These are phyloP conservation scores for Ascochyta rabiei DNA, from an alignment of 2,329 filamentous ascomycete genomes.

Conservation along the genomic window DNA sequence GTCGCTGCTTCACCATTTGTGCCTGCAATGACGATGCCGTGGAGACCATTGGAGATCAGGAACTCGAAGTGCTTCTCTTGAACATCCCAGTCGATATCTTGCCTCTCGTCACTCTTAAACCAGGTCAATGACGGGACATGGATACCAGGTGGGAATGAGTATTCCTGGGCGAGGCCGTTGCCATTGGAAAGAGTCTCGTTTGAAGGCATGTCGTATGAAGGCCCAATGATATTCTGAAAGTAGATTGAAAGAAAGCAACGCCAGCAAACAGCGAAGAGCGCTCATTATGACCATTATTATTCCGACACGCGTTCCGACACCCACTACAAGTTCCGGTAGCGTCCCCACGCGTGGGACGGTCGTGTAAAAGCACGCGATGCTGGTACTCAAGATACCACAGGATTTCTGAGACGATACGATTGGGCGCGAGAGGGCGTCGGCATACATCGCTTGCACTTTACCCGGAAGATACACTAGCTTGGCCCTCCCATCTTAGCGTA, in stretches of 20 bases:
- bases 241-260: background rate
- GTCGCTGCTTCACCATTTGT: slow-evolving; percentile 56
- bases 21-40: slow-evolving; percentile 56
- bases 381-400: slow-evolving; percentile 6
- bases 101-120: slow-evolving; percentile 55
- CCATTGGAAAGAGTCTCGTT: slow-evolving; percentile 34
- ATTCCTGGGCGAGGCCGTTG: slow-evolving; percentile 35
- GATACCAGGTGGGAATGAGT: slow-evolving; percentile 57
- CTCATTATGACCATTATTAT: slow-evolving; percentile 24
- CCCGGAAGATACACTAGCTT: background rate
- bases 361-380: slow-evolving; percentile 3
- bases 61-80: slow-evolving; percentile 62
- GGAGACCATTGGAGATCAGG: slow-evolving; percentile 59
- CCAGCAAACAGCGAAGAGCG: slow-evolving; percentile 13
- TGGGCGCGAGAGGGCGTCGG: slow-evolving; percentile 9
- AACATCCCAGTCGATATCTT: slow-evolving; percentile 63
- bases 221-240: background rate
- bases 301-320: slow-evolving; percentile 28
- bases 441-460: slow-evolving; percentile 11
- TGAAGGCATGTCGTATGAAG: slow-evolving; percentile 34
- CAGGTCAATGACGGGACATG: slow-evolving; percentile 64
- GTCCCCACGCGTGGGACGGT: slow-evolving; percentile 15
- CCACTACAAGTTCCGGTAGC: slow-evolving; percentile 23
- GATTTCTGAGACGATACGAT: slow-evolving; percentile 14
- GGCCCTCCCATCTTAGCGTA: slow-evolving; percentile 9